These are phyloP conservation scores for Raphanus hybrid DNA, from an alignment of 441 rosid genomes.

Conservation along the genomic window DNA sequence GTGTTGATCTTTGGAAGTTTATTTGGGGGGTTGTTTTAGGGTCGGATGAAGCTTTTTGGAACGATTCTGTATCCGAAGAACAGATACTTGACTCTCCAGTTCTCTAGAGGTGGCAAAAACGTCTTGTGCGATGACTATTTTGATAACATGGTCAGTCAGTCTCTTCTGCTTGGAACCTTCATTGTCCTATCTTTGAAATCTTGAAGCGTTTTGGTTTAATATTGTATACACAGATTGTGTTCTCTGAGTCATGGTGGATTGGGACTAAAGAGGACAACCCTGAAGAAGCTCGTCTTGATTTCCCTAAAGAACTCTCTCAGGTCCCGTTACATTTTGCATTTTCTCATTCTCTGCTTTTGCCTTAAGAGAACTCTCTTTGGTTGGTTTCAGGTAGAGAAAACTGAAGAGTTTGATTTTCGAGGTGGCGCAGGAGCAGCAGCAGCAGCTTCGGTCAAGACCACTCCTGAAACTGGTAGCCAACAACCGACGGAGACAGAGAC, in stretches of 20 bases:
- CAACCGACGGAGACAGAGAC: conserved; percentile 53
- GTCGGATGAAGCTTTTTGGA: conserved; percentile 88
- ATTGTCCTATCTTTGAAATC: not conserved
- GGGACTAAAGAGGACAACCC: conserved; percentile 92
- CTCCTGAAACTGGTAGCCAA: conserved; percentile 48
- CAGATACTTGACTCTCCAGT: conserved; percentile 71
- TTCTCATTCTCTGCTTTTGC: too few species aligned
- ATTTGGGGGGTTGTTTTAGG: conserved; percentile 47
- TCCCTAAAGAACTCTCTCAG: conserved; percentile 78
- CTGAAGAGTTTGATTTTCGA: conserved; percentile 67
- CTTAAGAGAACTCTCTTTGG: conserved; percentile 18
- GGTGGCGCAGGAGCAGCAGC: conserved; percentile 80
- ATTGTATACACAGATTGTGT: conserved; percentile 68
- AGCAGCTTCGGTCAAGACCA: conserved; percentile 41
- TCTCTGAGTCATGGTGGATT: conserved; percentile 97
- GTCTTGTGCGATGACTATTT: conserved; percentile 86
- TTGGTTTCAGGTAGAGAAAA: conserved; percentile 57
- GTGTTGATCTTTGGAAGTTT: not conserved
- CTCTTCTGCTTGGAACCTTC: conserved; percentile 7
- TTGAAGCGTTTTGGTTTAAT: conserved; percentile 19
- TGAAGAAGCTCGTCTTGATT: conserved; percentile 74
- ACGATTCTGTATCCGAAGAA: conserved; percentile 83
- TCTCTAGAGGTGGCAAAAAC: conserved; percentile 89
- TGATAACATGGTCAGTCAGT: conserved; percentile 79
- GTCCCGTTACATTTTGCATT: conserved; percentile 34